Percentiles rank a stretch among this genome's conserved stretches.
Evolutionary conservation across 225 moss, liverwort and hornwort species (phyloP).

Genomic region (Sphagnum tenellum): DNA sequence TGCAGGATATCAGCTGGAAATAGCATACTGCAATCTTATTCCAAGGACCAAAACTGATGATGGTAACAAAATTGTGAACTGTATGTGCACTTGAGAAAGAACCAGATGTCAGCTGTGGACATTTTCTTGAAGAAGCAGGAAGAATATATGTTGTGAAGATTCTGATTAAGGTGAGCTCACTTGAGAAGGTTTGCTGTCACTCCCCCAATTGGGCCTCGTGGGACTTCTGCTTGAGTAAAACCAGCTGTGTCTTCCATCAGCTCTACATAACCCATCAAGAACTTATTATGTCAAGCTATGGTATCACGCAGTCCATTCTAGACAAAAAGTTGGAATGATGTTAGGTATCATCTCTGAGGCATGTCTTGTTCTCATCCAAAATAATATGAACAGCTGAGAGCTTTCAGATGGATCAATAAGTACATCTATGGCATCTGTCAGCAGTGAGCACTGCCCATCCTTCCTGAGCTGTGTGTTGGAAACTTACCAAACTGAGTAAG

Average conservation of each 20-base stretch:
- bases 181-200: conserved; percentile 44
- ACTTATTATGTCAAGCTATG: background rate
- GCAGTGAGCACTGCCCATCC: no score
- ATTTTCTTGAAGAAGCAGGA: background rate
- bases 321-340: no score
- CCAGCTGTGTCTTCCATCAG: conserved; percentile 37
- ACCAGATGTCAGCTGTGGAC: no score
- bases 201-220: conserved; percentile 42
- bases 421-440: no score
- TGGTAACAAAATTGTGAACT: background rate
- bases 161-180: conserved; percentile 12
- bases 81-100: no score
- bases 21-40: background rate
- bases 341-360: no score
- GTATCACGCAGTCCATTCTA: background rate
- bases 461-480: background rate
- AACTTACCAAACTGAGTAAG: conserved; percentile 50
- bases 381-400: no score
- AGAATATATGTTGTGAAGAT: background rate
- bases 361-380: no score
- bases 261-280: conserved; percentile 14
- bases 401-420: no score
- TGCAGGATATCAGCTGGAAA: no score
- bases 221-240: conserved; percentile 39
- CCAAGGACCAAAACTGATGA: background rate